Evolutionary conservation across 305 asterid species (phyloP), one percentile per base, ranked within the genome.

Genomic region (Fraxinus sp.): DNA sequence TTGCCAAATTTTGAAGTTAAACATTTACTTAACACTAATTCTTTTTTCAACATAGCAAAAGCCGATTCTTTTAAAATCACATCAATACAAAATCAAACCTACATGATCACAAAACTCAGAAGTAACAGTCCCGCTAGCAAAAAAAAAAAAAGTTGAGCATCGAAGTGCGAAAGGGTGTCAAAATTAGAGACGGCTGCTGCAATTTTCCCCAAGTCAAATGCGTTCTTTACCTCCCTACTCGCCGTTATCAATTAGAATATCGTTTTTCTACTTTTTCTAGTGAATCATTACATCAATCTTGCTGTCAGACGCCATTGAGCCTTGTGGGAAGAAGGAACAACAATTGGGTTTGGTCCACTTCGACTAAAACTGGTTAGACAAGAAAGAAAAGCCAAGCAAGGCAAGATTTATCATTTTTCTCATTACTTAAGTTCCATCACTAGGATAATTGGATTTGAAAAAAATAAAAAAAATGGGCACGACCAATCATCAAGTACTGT

Each of bases 341-440:
- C 30, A 49, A 44, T 6, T 39, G 80, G 76, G 74, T 22, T 78
- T 59, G 76, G 76, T 78, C 85, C 89, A 85, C 87, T 81, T 82
- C 22, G 33, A 72, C 74, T 73, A 76, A 62, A 85, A 79, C 62
- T 77, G 82, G 82, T 72, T 76, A 76, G 87, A 73, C 72, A 62
- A 81, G 26, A 14, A 74, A 71, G 84, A 74, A 84, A 75, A 71
- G 85, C 76, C 13, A 76, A 82, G 77, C 78, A 11, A 11, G 18
- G n/a, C 57, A 14, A 46, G 16, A 46, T 46, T 46, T 46, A 11
- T 46, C n/a, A 9, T 13, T 82, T 66, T 77, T 62, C 78, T 82
- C 79, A 41, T 44, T 10, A 2, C n/a, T 11, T 5, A 11, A 44
- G 55, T 44, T 44, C 55, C 55, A 11, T 44, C 55, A 11, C n/a